Evolutionary conservation across 129 eudicot genomes (phyloP), one percentile per base, ranked within the genome.

Genomic region (Tanacetum coccineum): DNA sequence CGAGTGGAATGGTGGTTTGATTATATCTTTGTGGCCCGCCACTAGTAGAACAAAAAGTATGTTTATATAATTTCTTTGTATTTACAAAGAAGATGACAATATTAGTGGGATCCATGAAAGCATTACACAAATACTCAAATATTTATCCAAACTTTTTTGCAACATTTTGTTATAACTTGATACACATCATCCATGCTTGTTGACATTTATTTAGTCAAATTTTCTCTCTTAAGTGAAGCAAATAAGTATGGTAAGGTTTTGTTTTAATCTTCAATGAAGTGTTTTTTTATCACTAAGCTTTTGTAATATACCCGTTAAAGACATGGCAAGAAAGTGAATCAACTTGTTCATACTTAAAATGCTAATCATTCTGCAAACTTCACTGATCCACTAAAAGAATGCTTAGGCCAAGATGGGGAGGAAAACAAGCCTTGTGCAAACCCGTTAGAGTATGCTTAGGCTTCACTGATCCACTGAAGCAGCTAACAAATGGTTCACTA

Each of bases 381-480:
- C 36, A 10, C 20, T 0, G 60, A 55, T 20, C 36, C 15, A 18
- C 10, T 55, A 55, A 30, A 30, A 55, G 4, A 55, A 10, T 55
- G 60, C n/a, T 55, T 55, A 0, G 89, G 89, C 8, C 72, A 64
- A 64, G 77, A 80, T 19, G 48, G 40, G 83, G 69, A 55, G 14
- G 36, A 20, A 18, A 55, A 21, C 15, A 74, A 70, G 51, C 48
- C 89, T 15, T 84, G 86, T 36, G 47, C 65, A 4, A 66, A 84
- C 76, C 89, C 89, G 18, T 60, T 25, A 49, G 55, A 54, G 25
- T 39, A 39, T 61, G 56, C 26, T 55, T 64, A 55, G 73, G 82
- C 42, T 75, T 85, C 39, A 25, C 79, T 73, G 87, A 82, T 67
- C 77, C 60, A 76, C 87, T 0, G 85, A 85, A 80, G 81, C 91